Percentiles rank a stretch among this genome's conserved stretches.
phyloP scores from a whole-genome alignment of 192 early-diverging fungal genomes.

The Mortierella antarctica region DNA sequence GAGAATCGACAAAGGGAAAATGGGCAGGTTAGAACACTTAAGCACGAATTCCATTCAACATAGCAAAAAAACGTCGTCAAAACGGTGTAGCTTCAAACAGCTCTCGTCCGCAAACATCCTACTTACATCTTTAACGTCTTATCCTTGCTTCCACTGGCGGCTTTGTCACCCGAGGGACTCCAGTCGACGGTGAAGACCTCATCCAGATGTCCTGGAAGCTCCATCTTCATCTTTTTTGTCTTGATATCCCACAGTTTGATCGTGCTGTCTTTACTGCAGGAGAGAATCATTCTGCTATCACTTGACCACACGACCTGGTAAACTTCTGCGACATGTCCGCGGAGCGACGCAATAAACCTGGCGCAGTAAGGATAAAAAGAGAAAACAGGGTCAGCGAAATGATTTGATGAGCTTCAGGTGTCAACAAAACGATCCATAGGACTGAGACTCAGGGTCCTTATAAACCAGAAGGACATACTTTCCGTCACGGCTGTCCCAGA shows the following conservation, averaged over 20 bases:
- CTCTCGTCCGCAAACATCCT: too few relatives aligned
- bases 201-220: slow-evolving; percentile 96
- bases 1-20: neutral
- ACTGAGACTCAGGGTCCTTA: neutral
- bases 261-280: slow-evolving; percentile 91
- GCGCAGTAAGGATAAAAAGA: neutral
- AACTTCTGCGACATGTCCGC: slow-evolving; percentile 96
- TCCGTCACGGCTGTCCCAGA: slow-evolving; percentile 94
- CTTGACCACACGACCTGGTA: slow-evolving; percentile 97
- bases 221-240: slow-evolving; percentile 89
- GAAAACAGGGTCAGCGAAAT: slow-evolving; percentile 12
- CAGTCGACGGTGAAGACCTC: slow-evolving; percentile 97
- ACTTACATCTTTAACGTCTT: slow-evolving; percentile 88
- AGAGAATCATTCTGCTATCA: slow-evolving; percentile 92
- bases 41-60: neutral
- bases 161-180: slow-evolving; percentile 91
- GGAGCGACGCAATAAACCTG: slow-evolving; percentile 86
- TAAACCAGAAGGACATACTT: slow-evolving; percentile 51
- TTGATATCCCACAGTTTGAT: slow-evolving; percentile 95
- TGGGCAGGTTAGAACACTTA: neutral
- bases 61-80: neutral
- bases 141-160: slow-evolving; percentile 95
- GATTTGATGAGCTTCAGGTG: neutral
- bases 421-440: slow-evolving; percentile 15
- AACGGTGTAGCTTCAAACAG: neutral